Conservation (phyloP, 2,329 filamentous ascomycete genomes). For the Thielaviopsis populi region DNA sequence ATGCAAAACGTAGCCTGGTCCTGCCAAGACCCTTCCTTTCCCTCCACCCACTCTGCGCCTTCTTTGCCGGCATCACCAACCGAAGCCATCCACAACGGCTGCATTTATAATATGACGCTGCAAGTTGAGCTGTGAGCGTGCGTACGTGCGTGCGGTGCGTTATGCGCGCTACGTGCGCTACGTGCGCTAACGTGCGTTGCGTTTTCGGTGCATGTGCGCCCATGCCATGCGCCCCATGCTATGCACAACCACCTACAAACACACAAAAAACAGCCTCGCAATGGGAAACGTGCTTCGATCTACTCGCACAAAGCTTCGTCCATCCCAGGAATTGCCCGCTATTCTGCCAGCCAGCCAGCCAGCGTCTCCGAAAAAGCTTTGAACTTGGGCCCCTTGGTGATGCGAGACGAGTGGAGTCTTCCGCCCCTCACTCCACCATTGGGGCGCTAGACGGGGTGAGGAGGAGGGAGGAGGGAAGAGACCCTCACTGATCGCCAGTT, state of each 20-base stretch:
- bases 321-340: background rate
- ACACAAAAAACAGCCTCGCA: background rate
- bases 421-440: background rate
- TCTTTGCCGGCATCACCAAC: background rate
- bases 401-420: background rate
- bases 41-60: background rate
- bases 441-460: background rate
- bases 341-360: background rate
- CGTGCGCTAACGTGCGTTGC: background rate
- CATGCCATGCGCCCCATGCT: background rate
- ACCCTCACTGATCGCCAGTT: background rate
- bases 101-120: background rate
- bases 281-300: background rate
- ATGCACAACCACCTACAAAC: background rate
- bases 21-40: background rate
- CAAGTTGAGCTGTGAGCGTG: background rate
- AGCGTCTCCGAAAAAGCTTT: background rate
- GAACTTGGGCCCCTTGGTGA: background rate
- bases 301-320: background rate
- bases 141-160: background rate
- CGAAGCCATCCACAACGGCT: background rate
- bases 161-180: background rate
- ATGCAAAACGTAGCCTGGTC: background rate
- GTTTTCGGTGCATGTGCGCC: background rate
- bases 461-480: background rate